Evolutionary conservation across 148 eudicot genomes (phyloP).

Genomic region (Bassia scoparia): DNA sequence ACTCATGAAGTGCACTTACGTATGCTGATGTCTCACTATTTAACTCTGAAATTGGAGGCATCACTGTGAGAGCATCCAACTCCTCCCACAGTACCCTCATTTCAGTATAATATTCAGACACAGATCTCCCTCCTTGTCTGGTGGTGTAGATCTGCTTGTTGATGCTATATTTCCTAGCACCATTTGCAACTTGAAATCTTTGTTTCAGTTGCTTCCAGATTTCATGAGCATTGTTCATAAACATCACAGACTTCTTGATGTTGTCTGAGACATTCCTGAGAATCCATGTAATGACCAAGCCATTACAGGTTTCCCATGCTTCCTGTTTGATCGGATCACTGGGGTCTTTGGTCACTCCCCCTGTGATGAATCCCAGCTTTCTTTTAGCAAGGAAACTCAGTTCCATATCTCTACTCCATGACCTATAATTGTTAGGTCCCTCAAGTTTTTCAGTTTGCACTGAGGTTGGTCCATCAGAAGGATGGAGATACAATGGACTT

Average conservation of each 20-base stretch:
- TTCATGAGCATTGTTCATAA: background rate
- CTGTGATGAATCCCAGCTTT: background rate
- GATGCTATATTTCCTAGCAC: background rate
- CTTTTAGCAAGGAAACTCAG: background rate
- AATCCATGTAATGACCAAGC: background rate
- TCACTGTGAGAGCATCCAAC: background rate
- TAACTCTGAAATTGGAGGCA: background rate
- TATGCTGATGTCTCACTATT: background rate
- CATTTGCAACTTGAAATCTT: background rate
- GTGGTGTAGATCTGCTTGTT: background rate
- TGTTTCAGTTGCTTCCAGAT: background rate
- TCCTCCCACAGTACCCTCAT: background rate
- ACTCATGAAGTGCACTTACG: background rate
- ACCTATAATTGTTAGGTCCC: no score
- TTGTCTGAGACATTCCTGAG: background rate
- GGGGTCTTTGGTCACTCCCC: background rate
- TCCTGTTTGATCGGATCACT: background rate
- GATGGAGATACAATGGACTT: no score
- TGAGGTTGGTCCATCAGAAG: no score
- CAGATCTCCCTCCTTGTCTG: background rate
- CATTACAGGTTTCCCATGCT: background rate
- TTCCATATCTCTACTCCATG: no score
- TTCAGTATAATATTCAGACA: no score
- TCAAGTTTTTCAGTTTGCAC: no score
- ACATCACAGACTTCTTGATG: background rate